Conservation (phyloP, 768 basidiomycete genomes). For the Mycena galericulata region DNA sequence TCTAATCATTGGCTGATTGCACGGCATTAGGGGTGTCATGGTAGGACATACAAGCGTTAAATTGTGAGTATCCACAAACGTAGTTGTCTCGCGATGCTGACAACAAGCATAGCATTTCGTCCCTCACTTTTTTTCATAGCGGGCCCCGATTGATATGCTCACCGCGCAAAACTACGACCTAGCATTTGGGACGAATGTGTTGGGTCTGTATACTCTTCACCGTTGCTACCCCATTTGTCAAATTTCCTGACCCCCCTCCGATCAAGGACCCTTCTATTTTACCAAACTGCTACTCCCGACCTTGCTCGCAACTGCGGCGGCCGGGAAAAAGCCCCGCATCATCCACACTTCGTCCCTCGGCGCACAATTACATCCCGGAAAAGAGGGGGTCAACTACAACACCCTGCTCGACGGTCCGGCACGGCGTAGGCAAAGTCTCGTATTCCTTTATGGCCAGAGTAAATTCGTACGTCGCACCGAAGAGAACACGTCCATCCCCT, state of each 20-base stretch:
- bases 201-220: no score
- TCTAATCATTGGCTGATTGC: no score
- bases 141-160: constrained; percentile 35
- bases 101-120: no score
- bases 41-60: no score
- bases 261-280: constrained; percentile 68
- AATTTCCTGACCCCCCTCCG: neutral
- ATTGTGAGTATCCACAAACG: no score
- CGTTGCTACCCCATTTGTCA: neutral
- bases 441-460: constrained; percentile 35
- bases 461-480: constrained; percentile 36
- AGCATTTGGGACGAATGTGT: constrained; percentile 39
- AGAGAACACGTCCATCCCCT: constrained; percentile 10
- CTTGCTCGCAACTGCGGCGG: constrained; percentile 47
- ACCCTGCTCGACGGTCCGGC: constrained; percentile 40
- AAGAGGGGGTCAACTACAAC: constrained; percentile 35
- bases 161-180: constrained; percentile 47
- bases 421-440: constrained; percentile 25
- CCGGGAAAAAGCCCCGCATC: constrained; percentile 56
- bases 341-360: constrained; percentile 44
- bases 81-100: no score
- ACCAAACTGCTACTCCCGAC: constrained; percentile 63
- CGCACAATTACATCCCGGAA: neutral
- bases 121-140: no score
- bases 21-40: no score